These are phyloP conservation scores for Stephania japonica DNA, from an alignment of 164 flowering plant genomes.

Conservation along the genomic window DNA sequence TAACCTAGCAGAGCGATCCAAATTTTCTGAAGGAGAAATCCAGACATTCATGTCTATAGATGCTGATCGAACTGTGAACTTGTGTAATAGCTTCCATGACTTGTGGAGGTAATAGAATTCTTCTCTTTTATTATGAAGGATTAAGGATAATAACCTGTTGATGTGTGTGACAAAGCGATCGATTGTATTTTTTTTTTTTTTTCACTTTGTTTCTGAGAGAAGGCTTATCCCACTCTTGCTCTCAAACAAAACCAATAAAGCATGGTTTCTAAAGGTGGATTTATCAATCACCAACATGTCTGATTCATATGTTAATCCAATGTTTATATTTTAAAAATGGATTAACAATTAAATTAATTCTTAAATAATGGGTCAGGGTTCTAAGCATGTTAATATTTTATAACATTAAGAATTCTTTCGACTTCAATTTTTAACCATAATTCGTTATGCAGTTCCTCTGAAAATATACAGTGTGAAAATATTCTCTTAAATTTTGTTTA, in stretches of 20 bases:
- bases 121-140: neutral
- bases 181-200: neutral
- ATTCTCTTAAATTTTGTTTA: neutral
- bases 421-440: neutral
- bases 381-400: too few species aligned
- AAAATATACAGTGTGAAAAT: neutral
- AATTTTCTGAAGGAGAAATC: constrained; percentile 91
- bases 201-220: neutral
- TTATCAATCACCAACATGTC: too few species aligned
- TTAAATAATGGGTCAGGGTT: too few species aligned
- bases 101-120: constrained; percentile 73
- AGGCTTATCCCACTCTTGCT: neutral
- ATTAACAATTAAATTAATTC: too few species aligned
- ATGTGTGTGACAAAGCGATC: neutral
- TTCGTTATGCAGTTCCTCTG: neutral
- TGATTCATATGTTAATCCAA: too few species aligned
- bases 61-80: constrained; percentile 87
- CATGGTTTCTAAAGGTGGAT: too few species aligned
- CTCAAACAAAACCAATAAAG: neutral
- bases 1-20: constrained; percentile 63
- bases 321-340: too few species aligned
- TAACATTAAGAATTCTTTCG: too few species aligned
- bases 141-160: neutral
- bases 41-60: constrained; percentile 98
- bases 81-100: constrained; percentile 91